These are phyloP conservation scores for Haplosporangium gracile DNA, from an alignment of 192 early-diverging fungal species.

Conservation along the genomic window DNA sequence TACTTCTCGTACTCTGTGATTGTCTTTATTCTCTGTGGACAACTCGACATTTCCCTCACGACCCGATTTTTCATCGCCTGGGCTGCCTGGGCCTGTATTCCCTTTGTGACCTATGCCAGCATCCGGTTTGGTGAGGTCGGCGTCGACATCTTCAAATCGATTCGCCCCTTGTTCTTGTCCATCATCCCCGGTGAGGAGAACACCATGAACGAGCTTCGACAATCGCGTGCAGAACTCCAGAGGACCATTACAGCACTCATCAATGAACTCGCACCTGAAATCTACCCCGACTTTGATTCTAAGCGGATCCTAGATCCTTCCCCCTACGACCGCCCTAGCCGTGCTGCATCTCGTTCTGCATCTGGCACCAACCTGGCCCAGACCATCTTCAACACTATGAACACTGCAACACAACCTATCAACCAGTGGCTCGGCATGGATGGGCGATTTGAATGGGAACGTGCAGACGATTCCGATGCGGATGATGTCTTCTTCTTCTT, in stretches of 20 bases:
- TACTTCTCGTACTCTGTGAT: slow-evolving; percentile 81
- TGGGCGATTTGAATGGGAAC: slow-evolving; percentile 70
- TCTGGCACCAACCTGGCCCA: slow-evolving; percentile 37
- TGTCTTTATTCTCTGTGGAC: slow-evolving; percentile 65
- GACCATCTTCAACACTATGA: slow-evolving; percentile 32
- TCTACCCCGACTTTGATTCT: slow-evolving; percentile 80
- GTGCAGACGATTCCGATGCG: slow-evolving; percentile 62
- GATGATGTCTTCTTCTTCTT: slow-evolving; percentile 69
- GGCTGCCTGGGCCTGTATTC: slow-evolving; percentile 65
- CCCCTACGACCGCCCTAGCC: slow-evolving; percentile 49
- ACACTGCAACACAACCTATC: slow-evolving; percentile 52
- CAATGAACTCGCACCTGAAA: slow-evolving; percentile 87
- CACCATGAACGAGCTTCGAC: slow-evolving; percentile 74
- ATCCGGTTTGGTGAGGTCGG: slow-evolving; percentile 84
- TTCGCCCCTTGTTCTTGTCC: slow-evolving; percentile 88
- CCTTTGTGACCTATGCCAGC: slow-evolving; percentile 79
- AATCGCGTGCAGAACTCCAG: slow-evolving; percentile 78
- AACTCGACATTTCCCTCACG: slow-evolving; percentile 57
- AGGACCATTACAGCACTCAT: slow-evolving; percentile 84
- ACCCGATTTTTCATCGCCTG: slow-evolving; percentile 49
- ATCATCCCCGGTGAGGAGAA: slow-evolving; percentile 65
- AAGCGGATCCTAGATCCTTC: slow-evolving; percentile 56
- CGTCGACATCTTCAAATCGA: slow-evolving; percentile 81
- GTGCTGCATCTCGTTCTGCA: slow-evolving; percentile 32
- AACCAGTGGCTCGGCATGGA: slow-evolving; percentile 67